Percentiles rank a stretch among this genome's conserved stretches.
Evolutionary conservation across 169 alveolate genomes (phyloP).

Genomic region (Plasmodium blacklocki): DNA sequence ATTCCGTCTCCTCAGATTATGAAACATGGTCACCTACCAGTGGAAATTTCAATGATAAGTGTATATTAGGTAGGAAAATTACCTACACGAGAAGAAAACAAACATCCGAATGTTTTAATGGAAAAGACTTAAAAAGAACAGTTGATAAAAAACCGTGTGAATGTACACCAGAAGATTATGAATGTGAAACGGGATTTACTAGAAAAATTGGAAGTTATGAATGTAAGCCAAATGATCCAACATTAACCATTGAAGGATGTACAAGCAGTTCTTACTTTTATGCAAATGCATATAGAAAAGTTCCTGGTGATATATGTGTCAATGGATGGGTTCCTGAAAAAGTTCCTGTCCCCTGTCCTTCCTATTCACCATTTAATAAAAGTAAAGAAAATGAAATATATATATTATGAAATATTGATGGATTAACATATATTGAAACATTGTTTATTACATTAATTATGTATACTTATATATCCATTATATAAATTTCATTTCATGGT

Average conservation of each 20-base stretch:
- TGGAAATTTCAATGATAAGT: conserved; percentile 84
- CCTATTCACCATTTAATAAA: conserved; percentile 88
- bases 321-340: conserved; percentile 96
- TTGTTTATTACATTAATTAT: too few relatives aligned
- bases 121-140: conserved; percentile 95
- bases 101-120: conserved; percentile 97
- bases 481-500: not conserved
- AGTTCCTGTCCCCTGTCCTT: conserved; percentile 94
- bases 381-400: conserved; percentile 46
- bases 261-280: conserved; percentile 84
- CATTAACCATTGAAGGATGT: conserved; percentile 84
- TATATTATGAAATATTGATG: not conserved
- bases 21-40: conserved; percentile 96
- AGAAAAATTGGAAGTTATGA: conserved; percentile 89
- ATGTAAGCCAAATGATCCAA: conserved; percentile 87
- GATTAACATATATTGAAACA: too few relatives aligned
- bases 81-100: conserved; percentile 95
- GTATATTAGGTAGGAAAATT: conserved; percentile 94
- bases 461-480: too few relatives aligned
- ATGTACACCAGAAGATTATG: conserved; percentile 97
- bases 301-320: conserved; percentile 97
- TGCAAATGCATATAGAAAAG: conserved; percentile 94
- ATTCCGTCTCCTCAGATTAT: conserved; percentile 95
- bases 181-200: conserved; percentile 97
- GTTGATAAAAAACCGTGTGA: conserved; percentile 92